Evolutionary conservation across 805 yeast species (phyloP), one percentile per base, ranked within the genome.

Genomic region (Nakazawaea pomicola): DNA sequence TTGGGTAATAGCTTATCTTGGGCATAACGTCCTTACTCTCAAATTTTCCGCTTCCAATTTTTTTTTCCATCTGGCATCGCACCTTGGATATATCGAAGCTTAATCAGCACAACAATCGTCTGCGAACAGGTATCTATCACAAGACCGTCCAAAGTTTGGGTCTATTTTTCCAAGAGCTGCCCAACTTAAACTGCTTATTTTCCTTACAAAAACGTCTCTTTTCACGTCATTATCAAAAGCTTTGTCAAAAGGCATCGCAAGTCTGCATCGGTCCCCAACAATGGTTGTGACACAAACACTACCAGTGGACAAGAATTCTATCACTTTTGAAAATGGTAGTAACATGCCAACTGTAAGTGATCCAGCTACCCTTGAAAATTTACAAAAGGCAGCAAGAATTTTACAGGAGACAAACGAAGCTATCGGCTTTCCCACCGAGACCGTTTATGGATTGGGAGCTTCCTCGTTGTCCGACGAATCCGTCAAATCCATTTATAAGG

Each of bases 371-470:
- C 61, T 65, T 44, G 43, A 51, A 9, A 75, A 75, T 45, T 61
- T 89, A 2, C 38, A 59, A 9, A 60, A 60, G 15, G 97, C 96
- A 5, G 80, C 88, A 0, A 51, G 63, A 2, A 61, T 79, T 4
- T 59, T 89, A 4, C 58, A 64, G 14, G 58, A 60, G 2, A 64
- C 81, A 0, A 56, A 70, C 29, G 66, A 78, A 20, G 88, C 82
- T 0, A 89, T 93, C 11, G 98, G 91, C 0, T 90, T 93, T 53
- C 99, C 99, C 2, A 87, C 99, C 0, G 99, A 93, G 56, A 93
- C 99, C 0, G 99, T 93, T 0, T 93, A 93, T 58, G 99, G 99
- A 0, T 69, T 93, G 1, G 99, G 96, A 0, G 99, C 93, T 1
- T 82, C 90, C 3, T 85, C 95, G 0, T 64, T 86, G 37, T 71